These are phyloP conservation scores for Tripidium arundinaceum DNA, from an alignment of 202 grass and related monocot genomes.

Conservation along the genomic window DNA sequence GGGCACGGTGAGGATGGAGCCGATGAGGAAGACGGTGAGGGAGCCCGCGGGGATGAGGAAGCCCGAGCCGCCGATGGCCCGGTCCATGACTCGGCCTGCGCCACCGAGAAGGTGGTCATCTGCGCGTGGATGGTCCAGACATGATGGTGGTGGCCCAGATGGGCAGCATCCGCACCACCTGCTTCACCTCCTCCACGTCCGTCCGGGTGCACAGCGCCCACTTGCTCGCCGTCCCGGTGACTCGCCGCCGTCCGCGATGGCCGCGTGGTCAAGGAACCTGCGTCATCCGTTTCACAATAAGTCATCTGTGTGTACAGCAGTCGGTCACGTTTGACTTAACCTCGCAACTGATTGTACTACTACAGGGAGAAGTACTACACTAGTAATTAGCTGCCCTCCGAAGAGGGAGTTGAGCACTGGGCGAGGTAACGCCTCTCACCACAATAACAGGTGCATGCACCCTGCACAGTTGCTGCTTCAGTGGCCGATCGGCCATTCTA, in stretches of 20 bases:
- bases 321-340: not conserved
- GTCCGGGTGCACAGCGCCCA: constrained; percentile 47
- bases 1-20: too few species aligned
- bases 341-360: not conserved
- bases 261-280: constrained; percentile 62
- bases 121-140: constrained; percentile 73
- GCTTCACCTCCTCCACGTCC: constrained; percentile 77
- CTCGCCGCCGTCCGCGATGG: constrained; percentile 16
- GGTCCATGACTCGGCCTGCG: constrained; percentile 59
- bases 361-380: too few species aligned
- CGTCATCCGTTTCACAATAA: not conserved
- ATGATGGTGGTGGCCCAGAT: constrained; percentile 71
- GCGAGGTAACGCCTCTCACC: constrained; percentile 11
- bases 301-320: not conserved
- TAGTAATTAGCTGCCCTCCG: not conserved
- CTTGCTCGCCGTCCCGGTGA: constrained; percentile 16
- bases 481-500: constrained; percentile 2
- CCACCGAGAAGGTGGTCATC: constrained; percentile 77
- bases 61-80: constrained; percentile 30
- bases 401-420: not conserved
- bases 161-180: constrained; percentile 64
- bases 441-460: not conserved
- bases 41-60: constrained; percentile 55
- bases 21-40: constrained; percentile 66
- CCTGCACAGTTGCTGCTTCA: not conserved